A percentile compares a stretch with the other conserved stretches of the same genome.
Evolutionary conservation across 2,329 filamentous ascomycete species (phyloP).

Genomic region (Magnaporthales sp.): DNA sequence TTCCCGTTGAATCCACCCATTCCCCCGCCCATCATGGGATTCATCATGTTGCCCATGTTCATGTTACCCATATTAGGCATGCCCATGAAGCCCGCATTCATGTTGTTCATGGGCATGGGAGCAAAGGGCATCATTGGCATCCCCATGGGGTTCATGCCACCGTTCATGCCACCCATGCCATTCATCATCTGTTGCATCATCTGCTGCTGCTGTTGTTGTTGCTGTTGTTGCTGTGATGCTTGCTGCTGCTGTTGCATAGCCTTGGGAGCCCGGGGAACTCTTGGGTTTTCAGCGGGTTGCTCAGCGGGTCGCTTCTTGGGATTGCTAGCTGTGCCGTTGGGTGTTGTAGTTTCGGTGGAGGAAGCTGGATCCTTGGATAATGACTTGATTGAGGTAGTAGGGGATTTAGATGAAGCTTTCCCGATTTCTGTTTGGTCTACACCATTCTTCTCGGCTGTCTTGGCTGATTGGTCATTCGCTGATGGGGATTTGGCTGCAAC

Average conservation of each 20-base stretch:
- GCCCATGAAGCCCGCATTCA: slow-evolving; percentile 26
- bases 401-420: background rate
- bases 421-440: background rate
- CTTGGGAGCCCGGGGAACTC: slow-evolving; percentile 56
- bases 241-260: slow-evolving; percentile 48
- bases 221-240: slow-evolving; percentile 37
- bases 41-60: slow-evolving; percentile 25
- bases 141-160: slow-evolving; percentile 17
- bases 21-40: slow-evolving; percentile 26
- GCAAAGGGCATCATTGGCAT: slow-evolving; percentile 22
- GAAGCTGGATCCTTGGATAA: slow-evolving; percentile 16
- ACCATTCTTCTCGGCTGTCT: background rate
- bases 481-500: slow-evolving; percentile 19
- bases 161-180: slow-evolving; percentile 26
- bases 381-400: slow-evolving; percentile 15
- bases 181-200: slow-evolving; percentile 37
- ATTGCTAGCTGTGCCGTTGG: background rate
- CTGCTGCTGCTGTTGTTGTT: slow-evolving; percentile 28
- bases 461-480: background rate
- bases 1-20: slow-evolving; percentile 29
- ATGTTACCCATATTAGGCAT: slow-evolving; percentile 25
- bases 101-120: slow-evolving; percentile 12
- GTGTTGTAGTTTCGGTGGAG: slow-evolving; percentile 2
- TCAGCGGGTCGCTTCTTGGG: slow-evolving; percentile 76
- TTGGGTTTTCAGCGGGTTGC: slow-evolving; percentile 55